Evolutionary conservation across 2,329 filamentous ascomycete species (phyloP).

Genomic region (Cadophora gregata): DNA sequence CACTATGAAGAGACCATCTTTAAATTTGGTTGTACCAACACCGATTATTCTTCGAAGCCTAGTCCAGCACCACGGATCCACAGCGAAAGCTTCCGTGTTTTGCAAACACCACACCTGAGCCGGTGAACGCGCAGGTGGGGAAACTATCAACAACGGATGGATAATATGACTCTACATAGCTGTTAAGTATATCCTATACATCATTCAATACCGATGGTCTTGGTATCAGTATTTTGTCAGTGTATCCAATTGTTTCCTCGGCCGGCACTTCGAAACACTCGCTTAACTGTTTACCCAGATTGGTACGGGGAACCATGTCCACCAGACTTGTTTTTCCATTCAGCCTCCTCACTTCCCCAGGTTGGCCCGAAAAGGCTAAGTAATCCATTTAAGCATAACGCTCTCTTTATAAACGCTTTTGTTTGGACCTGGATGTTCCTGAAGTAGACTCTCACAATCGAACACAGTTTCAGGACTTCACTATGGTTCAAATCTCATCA

Average conservation of each 20-base stretch:
- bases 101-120: background rate
- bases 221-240: background rate
- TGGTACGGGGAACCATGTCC: slow-evolving; percentile 12
- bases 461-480: background rate
- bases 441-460: background rate
- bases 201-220: background rate
- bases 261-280: background rate
- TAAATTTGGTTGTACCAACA: too few species aligned
- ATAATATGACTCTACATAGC: background rate
- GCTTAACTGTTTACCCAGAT: slow-evolving; percentile 16
- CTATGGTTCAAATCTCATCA: slow-evolving; percentile 17
- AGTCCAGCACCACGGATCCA: too few species aligned
- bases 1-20: too few species aligned
- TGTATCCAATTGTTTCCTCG: background rate
- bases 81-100: too few species aligned
- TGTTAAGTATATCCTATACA: background rate
- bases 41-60: too few species aligned
- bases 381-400: background rate
- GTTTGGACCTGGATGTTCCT: background rate
- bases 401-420: background rate
- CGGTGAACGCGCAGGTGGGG: background rate
- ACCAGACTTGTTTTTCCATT: slow-evolving; percentile 14
- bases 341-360: slow-evolving; percentile 12
- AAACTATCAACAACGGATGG: background rate
- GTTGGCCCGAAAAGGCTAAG: slow-evolving; percentile 24